Conservation (phyloP, 1,284 basidiomycete genomes). For the Ganoderma leucocontextum region DNA sequence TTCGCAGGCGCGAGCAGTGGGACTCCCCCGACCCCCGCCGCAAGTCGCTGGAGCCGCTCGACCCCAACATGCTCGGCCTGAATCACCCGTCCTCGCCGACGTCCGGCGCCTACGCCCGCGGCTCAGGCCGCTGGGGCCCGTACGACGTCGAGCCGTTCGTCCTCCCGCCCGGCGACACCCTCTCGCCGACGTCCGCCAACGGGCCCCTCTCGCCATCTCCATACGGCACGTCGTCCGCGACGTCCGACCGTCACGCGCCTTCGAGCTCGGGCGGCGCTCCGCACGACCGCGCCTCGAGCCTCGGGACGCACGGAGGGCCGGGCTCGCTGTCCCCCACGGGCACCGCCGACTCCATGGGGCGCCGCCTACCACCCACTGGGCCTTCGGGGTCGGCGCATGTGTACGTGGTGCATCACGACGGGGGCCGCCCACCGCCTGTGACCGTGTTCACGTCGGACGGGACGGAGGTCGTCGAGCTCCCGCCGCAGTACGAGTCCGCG, state of each 20-base stretch:
- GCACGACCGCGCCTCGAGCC: not conserved
- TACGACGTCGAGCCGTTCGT: slow-evolving; percentile 25
- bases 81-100: slow-evolving; percentile 14
- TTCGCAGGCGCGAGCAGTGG: slow-evolving; percentile 36
- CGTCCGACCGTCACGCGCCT: not conserved
- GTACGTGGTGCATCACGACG: slow-evolving; percentile 68
- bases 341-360: not conserved
- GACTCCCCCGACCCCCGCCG: slow-evolving; percentile 22
- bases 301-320: not conserved
- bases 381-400: slow-evolving; percentile 43
- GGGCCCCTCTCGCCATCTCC: not conserved
- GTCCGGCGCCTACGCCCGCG: slow-evolving; percentile 14
- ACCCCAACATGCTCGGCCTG: slow-evolving; percentile 17
- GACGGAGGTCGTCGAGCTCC: slow-evolving; percentile 64
- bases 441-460: slow-evolving; percentile 64
- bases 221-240: not conserved
- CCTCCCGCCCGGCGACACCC: slow-evolving; percentile 3
- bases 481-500: slow-evolving; percentile 52
- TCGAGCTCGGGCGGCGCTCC: slow-evolving; percentile 1
- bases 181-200: not conserved
- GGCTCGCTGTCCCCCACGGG: not conserved
- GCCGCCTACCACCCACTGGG: slow-evolving; percentile 3
- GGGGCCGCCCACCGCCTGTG: slow-evolving; percentile 57
- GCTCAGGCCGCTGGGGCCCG: not conserved
- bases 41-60: slow-evolving; percentile 24